These are phyloP conservation scores for Taxawa tesnikishii DNA, from an alignment of 2,329 filamentous ascomycete species.

Conservation along the genomic window DNA sequence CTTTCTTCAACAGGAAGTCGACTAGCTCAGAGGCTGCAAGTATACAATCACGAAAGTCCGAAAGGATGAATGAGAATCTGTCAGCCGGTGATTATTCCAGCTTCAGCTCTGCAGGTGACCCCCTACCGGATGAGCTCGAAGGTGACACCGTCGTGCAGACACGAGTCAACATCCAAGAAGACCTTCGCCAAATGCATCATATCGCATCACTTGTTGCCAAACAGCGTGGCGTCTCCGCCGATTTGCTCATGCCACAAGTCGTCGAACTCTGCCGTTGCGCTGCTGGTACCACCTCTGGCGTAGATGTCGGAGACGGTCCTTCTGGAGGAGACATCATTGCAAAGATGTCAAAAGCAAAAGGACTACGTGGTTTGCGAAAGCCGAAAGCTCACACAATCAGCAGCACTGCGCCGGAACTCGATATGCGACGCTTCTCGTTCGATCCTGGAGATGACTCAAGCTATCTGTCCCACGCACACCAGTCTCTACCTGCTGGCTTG, in stretches of 20 bases:
- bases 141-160: background rate
- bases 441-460: constrained; percentile 26
- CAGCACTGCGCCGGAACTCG: background rate
- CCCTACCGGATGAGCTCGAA: constrained; percentile 17
- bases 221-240: background rate
- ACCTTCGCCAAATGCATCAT: too few species aligned
- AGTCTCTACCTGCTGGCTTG: background rate
- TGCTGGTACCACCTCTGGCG: too few species aligned
- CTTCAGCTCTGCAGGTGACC: constrained; percentile 21
- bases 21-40: background rate
- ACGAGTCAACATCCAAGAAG: background rate
- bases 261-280: too few species aligned
- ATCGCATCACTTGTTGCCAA: background rate
- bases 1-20: constrained; percentile 1
- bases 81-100: constrained; percentile 13
- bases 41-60: background rate
- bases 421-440: constrained; percentile 28
- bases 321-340: too few species aligned
- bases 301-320: too few species aligned
- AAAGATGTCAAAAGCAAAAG: too few species aligned
- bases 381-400: too few species aligned
- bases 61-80: background rate
- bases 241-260: background rate
- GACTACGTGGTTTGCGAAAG: too few species aligned
- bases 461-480: background rate